phyloP scores from a whole-genome alignment of 1,139 yeast genomes.

The Nakaseomyces glabratus region DNA sequence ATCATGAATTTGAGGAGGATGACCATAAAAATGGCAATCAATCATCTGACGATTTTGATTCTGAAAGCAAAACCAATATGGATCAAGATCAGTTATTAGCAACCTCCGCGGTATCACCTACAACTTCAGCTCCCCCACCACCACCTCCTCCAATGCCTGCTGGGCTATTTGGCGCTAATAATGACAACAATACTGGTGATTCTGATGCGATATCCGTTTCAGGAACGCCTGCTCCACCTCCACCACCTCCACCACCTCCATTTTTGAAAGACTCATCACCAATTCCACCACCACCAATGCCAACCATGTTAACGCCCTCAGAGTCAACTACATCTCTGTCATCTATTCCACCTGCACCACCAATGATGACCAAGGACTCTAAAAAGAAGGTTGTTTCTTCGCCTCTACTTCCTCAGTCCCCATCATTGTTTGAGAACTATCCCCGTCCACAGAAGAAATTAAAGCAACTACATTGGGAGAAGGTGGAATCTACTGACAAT shows the following conservation, averaged over 20 bases:
- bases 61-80: neutral
- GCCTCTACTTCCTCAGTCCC: constrained; percentile 33
- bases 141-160: constrained; percentile 27
- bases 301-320: constrained; percentile 37
- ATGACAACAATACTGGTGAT: neutral
- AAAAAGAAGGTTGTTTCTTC: constrained; percentile 30
- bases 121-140: constrained; percentile 22
- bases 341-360: constrained; percentile 35
- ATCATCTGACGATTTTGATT: neutral
- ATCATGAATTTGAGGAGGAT: constrained; percentile 10
- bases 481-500: constrained; percentile 51
- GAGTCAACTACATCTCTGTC: constrained; percentile 31
- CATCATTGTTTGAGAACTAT: constrained; percentile 45
- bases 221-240: constrained; percentile 31
- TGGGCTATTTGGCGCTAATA: constrained; percentile 11
- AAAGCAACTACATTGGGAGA: constrained; percentile 81
- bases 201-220: constrained; percentile 5
- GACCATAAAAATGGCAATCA: constrained; percentile 3
- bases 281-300: constrained; percentile 15
- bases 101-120: constrained; percentile 11
- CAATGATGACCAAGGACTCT: constrained; percentile 24
- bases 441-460: constrained; percentile 73
- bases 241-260: constrained; percentile 13
- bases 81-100: constrained; percentile 8
- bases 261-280: constrained; percentile 9